Percentiles rank a stretch among this genome's conserved stretches.
These are phyloP conservation scores for Penicillium sp. DNA, from an alignment of 2,329 filamentous ascomycete species.

Conservation along the genomic window DNA sequence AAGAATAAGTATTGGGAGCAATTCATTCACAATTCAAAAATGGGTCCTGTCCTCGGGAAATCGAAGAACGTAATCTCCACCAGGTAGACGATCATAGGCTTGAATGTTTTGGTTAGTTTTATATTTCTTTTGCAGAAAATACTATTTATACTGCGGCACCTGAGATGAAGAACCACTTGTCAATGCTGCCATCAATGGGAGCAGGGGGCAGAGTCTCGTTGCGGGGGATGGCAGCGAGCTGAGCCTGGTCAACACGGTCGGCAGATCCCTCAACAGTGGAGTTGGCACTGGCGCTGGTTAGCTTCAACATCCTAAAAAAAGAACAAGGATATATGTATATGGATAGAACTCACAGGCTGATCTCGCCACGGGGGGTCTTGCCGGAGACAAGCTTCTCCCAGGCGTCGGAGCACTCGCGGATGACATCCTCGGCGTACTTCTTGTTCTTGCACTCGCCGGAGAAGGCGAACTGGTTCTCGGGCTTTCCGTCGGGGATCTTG, in stretches of 20 bases:
- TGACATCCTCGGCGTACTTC: conserved; percentile 94
- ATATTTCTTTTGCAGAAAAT: conserved; percentile 20
- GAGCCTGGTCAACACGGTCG: conserved; percentile 66
- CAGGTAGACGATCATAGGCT: conserved; percentile 5
- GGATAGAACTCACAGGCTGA: conserved; percentile 71
- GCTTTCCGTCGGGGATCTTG: conserved; percentile 99
- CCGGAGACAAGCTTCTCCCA: conserved; percentile 96
- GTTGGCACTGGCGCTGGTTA: conserved; percentile 65
- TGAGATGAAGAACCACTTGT: conserved; percentile 99
- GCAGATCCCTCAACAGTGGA: conserved; percentile 70
- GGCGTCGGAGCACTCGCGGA: conserved; percentile 92
- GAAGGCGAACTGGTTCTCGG: conserved; percentile 99
- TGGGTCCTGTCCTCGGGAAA: not conserved
- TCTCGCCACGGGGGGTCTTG: conserved; percentile 74
- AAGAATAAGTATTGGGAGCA: not conserved
- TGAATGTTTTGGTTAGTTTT: conserved; percentile 23
- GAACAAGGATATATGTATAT: not conserved
- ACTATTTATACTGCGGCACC: conserved; percentile 75
- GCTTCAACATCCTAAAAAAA: not conserved
- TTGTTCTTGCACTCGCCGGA: conserved; percentile 99
- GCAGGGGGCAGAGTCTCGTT: conserved; percentile 79
- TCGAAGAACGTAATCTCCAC: not conserved
- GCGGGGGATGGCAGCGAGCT: conserved; percentile 73
- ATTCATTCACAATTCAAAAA: conserved; percentile 4
- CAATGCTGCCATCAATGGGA: conserved; percentile 92